Percentiles rank a stretch among this genome's conserved stretches.
phyloP scores from a whole-genome alignment of 306 rosid genomes.

The cucumber (Cucumis sativus) region Cucumber_9930_V3 NC_026657.2:10712501-10713000 shows the following conservation, averaged over 20 bases:
- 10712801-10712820: background rate
- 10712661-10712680: background rate
- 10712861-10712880: background rate
- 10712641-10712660: background rate
- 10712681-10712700: background rate
- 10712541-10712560: constrained; percentile 28
- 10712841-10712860: background rate
- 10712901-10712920: background rate
- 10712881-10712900: background rate
- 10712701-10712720: background rate
- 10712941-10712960: background rate
- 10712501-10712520: constrained; percentile 79
- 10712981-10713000: background rate
- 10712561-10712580: background rate
- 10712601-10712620: background rate
- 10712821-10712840: background rate
- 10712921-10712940: background rate
- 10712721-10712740: background rate
- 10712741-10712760: background rate
- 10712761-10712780: background rate
- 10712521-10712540: constrained; percentile 82
- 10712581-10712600: background rate
- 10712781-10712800: background rate
- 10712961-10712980: background rate
- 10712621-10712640: background rate